Conservation (phyloP, 345 rosid species). For the Acer negundo region DNA sequence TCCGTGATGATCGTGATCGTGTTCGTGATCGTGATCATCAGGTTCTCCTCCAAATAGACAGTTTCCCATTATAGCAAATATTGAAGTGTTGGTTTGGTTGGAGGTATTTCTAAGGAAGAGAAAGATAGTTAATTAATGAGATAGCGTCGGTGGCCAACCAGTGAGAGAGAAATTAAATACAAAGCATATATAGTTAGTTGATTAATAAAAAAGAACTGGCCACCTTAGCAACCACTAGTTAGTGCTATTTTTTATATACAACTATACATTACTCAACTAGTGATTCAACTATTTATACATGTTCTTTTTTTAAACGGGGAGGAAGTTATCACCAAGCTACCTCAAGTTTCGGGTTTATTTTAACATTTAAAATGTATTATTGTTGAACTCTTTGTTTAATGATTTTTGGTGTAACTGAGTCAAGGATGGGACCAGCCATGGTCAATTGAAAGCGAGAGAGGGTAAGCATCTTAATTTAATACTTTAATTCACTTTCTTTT, state of each 20-base stretch:
- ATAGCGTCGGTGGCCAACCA: background rate
- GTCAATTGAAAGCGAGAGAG: background rate
- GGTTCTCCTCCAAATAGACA: slow-evolving; percentile 72
- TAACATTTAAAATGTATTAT: no score
- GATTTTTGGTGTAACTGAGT: background rate
- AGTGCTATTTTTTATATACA: no score
- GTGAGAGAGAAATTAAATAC: background rate
- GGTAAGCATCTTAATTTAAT: slow-evolving; percentile 13
- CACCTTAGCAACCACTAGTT: background rate
- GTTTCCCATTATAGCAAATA: slow-evolving; percentile 55
- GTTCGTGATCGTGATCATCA: slow-evolving; percentile 16
- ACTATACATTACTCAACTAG: background rate
- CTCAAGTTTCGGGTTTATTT: no score
- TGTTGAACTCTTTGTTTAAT: no score
- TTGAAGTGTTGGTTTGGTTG: background rate
- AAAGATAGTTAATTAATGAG: background rate
- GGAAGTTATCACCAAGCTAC: no score
- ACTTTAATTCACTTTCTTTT: slow-evolving; percentile 4
- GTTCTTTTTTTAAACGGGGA: no score
- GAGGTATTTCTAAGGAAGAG: slow-evolving; percentile 13
- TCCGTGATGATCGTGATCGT: background rate
- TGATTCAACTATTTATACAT: no score
- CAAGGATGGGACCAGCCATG: slow-evolving; percentile 1
- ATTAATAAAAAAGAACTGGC: background rate
- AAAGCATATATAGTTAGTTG: background rate